These are phyloP conservation scores for Cymodocea nodosa DNA, from an alignment of 116 monocot species.

Conservation along the genomic window DNA sequence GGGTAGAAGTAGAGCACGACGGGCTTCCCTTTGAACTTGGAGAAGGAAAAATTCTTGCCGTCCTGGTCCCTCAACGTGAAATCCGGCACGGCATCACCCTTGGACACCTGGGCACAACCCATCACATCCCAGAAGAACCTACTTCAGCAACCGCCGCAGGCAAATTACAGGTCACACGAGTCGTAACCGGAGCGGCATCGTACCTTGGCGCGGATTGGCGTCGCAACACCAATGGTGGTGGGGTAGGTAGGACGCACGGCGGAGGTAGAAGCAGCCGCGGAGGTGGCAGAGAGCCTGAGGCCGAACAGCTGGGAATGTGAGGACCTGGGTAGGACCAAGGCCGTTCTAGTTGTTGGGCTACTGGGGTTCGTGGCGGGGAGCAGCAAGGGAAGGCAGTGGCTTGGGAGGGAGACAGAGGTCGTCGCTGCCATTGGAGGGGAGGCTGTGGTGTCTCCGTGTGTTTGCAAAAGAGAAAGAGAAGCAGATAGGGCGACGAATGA, in stretches of 20 bases:
- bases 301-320: constrained; percentile 45
- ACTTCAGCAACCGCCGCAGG: background rate
- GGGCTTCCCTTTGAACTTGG: constrained; percentile 80
- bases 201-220: constrained; percentile 9
- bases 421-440: too few species aligned
- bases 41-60: constrained; percentile 51
- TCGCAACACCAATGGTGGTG: background rate
- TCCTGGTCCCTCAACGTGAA: constrained; percentile 84
- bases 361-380: too few species aligned
- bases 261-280: background rate
- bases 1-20: constrained; percentile 89
- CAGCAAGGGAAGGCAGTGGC: too few species aligned
- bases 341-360: constrained; percentile 8
- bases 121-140: background rate
- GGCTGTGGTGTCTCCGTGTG: too few species aligned
- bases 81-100: constrained; percentile 46
- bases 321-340: constrained; percentile 23
- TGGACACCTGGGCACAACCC: constrained; percentile 40
- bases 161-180: background rate
- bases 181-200: background rate
- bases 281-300: constrained; percentile 21
- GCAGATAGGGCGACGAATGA: too few species aligned
- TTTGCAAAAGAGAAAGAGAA: too few species aligned
- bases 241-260: background rate
- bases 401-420: too few species aligned